A percentile compares a stretch with the other conserved stretches of the same genome.
phyloP scores from a whole-genome alignment of 2,329 filamentous ascomycete genomes.

The Fusarium robinianum region DNA sequence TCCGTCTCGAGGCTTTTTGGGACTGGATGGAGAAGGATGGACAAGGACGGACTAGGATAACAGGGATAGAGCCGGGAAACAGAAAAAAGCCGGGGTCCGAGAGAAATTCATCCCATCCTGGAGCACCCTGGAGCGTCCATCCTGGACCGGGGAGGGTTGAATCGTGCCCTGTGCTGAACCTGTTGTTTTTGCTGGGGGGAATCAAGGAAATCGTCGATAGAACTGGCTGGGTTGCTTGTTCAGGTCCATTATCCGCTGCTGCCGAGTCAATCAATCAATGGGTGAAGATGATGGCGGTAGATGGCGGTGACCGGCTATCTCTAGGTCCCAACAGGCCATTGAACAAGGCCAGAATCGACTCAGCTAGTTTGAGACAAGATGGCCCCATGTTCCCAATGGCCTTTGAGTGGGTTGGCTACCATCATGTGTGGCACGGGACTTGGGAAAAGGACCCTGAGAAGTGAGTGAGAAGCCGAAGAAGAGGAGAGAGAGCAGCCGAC shows the following conservation, averaged over 20 bases:
- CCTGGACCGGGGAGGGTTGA: conserved; percentile 7
- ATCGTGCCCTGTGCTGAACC: conserved; percentile 16
- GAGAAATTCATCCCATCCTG: conserved; percentile 4
- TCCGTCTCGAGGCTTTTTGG: conserved; percentile 19
- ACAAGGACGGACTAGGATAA: conserved; percentile 6
- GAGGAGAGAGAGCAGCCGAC: not conserved
- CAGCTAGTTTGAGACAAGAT: conserved; percentile 6
- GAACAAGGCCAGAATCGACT: not conserved
- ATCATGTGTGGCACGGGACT: conserved; percentile 25
- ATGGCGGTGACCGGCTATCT: too few species aligned
- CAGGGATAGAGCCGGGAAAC: too few species aligned
- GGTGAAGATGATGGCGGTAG: too few species aligned
- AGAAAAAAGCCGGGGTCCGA: conserved; percentile 4
- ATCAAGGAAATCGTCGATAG: conserved; percentile 25
- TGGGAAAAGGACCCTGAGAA: conserved; percentile 11
- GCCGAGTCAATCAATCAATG: too few species aligned
- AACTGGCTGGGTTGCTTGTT: conserved; percentile 4
- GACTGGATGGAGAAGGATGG: conserved; percentile 5
- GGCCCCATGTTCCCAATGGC: conserved; percentile 16
- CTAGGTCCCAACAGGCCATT: not conserved
- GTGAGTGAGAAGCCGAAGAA: conserved; percentile 2
- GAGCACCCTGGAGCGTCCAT: too few species aligned
- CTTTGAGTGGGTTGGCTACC: conserved; percentile 16
- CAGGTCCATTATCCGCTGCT: too few species aligned
- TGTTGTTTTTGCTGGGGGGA: conserved; percentile 10